Base-by-base conservation (phyloP, 495 filamentous ascomycete species). In the Parathielavia appendiculata region DNA sequence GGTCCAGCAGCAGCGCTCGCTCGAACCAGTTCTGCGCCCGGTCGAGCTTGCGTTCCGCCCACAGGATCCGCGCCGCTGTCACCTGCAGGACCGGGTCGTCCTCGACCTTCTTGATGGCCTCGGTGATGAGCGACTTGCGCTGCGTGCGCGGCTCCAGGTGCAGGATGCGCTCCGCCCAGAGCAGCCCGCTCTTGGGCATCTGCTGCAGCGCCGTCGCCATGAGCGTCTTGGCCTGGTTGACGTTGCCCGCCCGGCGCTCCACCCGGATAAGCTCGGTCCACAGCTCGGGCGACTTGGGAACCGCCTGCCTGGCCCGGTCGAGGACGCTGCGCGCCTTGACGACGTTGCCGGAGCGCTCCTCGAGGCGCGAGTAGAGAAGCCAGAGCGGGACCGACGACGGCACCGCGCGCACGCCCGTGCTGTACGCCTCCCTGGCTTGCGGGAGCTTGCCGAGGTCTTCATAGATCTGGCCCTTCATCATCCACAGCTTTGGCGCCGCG, bases 401-500 rank as follows among this genome's bases (percentile, higher is more conserved):
- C 49, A 89, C 91, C 16, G 90, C 91, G 48, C 91, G 87, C 4
- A 90, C 95, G 43, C 95, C 93, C 38, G 88, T 88, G 60, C 82
- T 83, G 73, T 93, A 97, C 1, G 95, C 92, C 68, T 99, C 91
- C 47, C 92, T 83, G 5, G 95, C 93, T 68, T 95, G 87, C 0
- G 89, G 85, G 39, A 88, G 74, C 67, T 88, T 88, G 59, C 77
- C 81, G 51, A 88, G 81, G 16, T 82, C 75, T 63, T 96, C 88
- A 79, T 97, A 99, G 59, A 97, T 90, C 63, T 99, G 93, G 5
- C 95, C 93, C 73, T 97, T 99, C 77, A 96, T 90, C 89, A 96
- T 96, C 86, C 91, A 96, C 12, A 99, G 81, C 69, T 97, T 97
- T 54, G 89, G 84, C 2, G 86, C 82, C 48, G 83, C 82, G 12